Evolutionary conservation across 768 basidiomycete genomes (phyloP), one percentile per base, ranked within the genome.

Genomic region (Phanerochaete sordida): DNA sequence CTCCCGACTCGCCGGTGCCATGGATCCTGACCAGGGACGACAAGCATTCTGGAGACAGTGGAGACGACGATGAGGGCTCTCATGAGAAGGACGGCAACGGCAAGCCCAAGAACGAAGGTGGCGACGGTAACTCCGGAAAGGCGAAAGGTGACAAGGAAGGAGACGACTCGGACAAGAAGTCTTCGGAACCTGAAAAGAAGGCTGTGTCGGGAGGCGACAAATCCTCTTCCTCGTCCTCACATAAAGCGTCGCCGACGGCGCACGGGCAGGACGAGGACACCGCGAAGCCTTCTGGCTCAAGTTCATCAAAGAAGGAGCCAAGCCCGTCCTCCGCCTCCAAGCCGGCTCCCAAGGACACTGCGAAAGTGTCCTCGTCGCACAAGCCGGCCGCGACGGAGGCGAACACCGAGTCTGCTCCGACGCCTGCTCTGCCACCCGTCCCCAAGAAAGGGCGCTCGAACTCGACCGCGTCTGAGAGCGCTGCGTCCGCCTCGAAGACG

Each of bases 391-490:
- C 51, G 26, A 35, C 51, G 15, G 23, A 9, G 9, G 23, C 47
- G 6, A 35, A 16, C 30, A 13, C 6, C 13, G 51, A 35, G 9
- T 12, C 21, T 13, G 51, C 33, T 21, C 52, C 60, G 12, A 56
- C 60, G 19, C 19, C 54, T 27, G 54, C 8, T 28, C 53, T 60
- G n/a, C 53, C 59, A 6, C 52, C 43, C 15, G 9, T 43, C 1
- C 8, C 30, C 30, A 61, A 61, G 51, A 58, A 58, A 39, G 30
- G n/a, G 21, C 46, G 39, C 24, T 54, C 56, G 28, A 21, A 44
- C 8, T 56, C 59, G 6, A 4, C 54, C 19, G 52, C 54, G 4
- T 51, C 56, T 45, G 56, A 9, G 23, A n/a, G 55, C 11, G 30
- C 23, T 15, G 9, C 51, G 15, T 30, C 56, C 3, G 48, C 27